These are phyloP conservation scores for Allantophomopsis lycopodina DNA, from an alignment of 2,329 filamentous ascomycete genomes.

Conservation along the genomic window DNA sequence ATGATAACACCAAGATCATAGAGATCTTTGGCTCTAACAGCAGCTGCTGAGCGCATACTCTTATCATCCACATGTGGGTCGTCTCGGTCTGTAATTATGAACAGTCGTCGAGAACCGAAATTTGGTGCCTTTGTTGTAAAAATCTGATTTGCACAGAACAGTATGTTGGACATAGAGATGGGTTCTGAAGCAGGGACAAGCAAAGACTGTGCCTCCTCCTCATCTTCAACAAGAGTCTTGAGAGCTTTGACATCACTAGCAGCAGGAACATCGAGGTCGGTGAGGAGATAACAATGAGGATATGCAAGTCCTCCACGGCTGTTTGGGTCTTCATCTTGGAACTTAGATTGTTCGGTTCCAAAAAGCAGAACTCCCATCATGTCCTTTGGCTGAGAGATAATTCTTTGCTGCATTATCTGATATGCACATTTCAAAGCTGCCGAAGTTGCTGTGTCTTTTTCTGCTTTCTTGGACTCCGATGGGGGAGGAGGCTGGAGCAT, in stretches of 20 bases:
- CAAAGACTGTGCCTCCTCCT: slow-evolving; percentile 54
- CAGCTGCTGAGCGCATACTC: slow-evolving; percentile 58
- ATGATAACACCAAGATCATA: slow-evolving; percentile 89
- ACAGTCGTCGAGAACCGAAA: slow-evolving; percentile 84
- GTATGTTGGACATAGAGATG: slow-evolving; percentile 72
- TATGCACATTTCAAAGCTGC: slow-evolving; percentile 92
- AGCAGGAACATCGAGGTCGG: slow-evolving; percentile 75
- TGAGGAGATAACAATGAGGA: slow-evolving; percentile 84
- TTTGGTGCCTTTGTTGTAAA: slow-evolving; percentile 93
- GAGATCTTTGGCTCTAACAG: slow-evolving; percentile 82
- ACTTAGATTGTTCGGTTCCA: slow-evolving; percentile 75
- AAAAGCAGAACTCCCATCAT: slow-evolving; percentile 95
- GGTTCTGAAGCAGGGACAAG: slow-evolving; percentile 55
- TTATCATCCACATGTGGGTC: slow-evolving; percentile 67
- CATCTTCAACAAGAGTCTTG: slow-evolving; percentile 64
- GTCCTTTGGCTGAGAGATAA: slow-evolving; percentile 90
- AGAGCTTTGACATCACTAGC: slow-evolving; percentile 77
- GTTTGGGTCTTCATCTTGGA: slow-evolving; percentile 50
- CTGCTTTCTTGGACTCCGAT: slow-evolving; percentile 58
- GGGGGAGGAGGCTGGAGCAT: slow-evolving; percentile 63
- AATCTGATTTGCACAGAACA: slow-evolving; percentile 93
- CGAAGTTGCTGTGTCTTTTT: slow-evolving; percentile 62
- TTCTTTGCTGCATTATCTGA: slow-evolving; percentile 92
- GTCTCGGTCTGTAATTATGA: slow-evolving; percentile 92
- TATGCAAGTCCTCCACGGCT: slow-evolving; percentile 49